A percentile compares a stretch with the other conserved stretches of the same genome.
phyloP scores from a whole-genome alignment of 192 early-diverging fungal species.

The Coemansia sp. region DNA sequence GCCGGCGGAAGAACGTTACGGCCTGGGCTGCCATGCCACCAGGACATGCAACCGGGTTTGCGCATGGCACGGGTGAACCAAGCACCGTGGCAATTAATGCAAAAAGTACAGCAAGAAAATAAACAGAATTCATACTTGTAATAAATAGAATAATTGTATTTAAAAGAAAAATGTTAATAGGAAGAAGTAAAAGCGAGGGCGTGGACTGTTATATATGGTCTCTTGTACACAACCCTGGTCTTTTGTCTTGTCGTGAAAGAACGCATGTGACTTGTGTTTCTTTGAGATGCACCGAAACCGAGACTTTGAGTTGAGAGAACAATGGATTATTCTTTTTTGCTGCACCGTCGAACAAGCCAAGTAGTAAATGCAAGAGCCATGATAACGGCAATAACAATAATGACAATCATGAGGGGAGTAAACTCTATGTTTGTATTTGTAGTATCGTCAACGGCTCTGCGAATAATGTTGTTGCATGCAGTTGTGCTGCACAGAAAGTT shows the following conservation, averaged over 20 bases:
- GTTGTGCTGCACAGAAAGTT: neutral
- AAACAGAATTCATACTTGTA: neutral
- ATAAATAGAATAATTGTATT: neutral
- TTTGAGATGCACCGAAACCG: no score
- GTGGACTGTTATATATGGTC: no score
- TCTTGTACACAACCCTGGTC: no score
- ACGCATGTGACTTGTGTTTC: no score
- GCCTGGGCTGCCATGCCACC: neutral
- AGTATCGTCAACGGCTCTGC: neutral
- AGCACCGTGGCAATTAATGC: neutral
- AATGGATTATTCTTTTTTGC: neutral
- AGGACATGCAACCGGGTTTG: neutral
- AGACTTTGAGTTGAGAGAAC: neutral
- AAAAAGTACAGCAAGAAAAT: neutral
- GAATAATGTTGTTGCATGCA: neutral
- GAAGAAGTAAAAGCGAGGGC: neutral
- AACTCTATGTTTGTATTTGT: neutral
- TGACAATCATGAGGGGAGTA: slow-evolving; percentile 1
- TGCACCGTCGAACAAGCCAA: neutral
- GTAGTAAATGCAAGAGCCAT: neutral
- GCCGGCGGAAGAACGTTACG: neutral
- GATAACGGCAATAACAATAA: neutral
- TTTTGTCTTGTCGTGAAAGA: no score
- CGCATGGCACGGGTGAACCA: neutral
- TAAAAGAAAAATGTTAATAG: neutral